A percentile compares a stretch with the other conserved stretches of the same genome.
Conservation (phyloP, 2,329 filamentous ascomycete species). For the Magnaporthales sp. region DNA sequence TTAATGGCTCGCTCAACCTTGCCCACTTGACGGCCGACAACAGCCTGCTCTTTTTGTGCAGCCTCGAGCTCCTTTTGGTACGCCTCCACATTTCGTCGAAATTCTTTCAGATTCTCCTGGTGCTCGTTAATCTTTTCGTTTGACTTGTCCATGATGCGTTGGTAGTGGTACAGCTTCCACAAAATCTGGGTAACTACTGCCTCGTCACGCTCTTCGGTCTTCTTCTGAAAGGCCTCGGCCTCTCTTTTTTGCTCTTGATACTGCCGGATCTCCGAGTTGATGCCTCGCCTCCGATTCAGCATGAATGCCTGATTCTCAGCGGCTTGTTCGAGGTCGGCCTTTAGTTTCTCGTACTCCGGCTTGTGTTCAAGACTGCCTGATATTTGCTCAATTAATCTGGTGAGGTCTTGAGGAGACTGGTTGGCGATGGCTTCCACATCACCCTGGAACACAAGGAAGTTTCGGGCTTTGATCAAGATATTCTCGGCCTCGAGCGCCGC, state of each 20-base stretch:
- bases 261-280: slow-evolving; percentile 96
- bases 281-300: slow-evolving; percentile 79
- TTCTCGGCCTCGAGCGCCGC: slow-evolving; percentile 86
- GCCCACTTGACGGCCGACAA: slow-evolving; percentile 64
- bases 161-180: slow-evolving; percentile 95
- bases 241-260: slow-evolving; percentile 96
- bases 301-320: slow-evolving; percentile 84
- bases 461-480: slow-evolving; percentile 94
- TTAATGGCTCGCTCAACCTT: slow-evolving; percentile 81
- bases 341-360: slow-evolving; percentile 84
- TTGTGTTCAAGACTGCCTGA: slow-evolving; percentile 95
- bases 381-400: slow-evolving; percentile 91
- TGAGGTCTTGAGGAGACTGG: slow-evolving; percentile 89
- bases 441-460: slow-evolving; percentile 97
- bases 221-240: slow-evolving; percentile 85
- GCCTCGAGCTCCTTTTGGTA: slow-evolving; percentile 74
- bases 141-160: slow-evolving; percentile 86
- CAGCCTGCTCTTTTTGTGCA: slow-evolving; percentile 74
- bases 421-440: slow-evolving; percentile 96
- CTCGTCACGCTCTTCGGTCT: slow-evolving; percentile 81
- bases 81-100: slow-evolving; percentile 76
- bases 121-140: slow-evolving; percentile 85
- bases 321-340: slow-evolving; percentile 76
- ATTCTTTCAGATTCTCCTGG: slow-evolving; percentile 90
- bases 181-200: slow-evolving; percentile 89